These are phyloP conservation scores for Pyricularia grisea DNA, from an alignment of 2,329 filamentous ascomycete species.

Conservation along the genomic window DNA sequence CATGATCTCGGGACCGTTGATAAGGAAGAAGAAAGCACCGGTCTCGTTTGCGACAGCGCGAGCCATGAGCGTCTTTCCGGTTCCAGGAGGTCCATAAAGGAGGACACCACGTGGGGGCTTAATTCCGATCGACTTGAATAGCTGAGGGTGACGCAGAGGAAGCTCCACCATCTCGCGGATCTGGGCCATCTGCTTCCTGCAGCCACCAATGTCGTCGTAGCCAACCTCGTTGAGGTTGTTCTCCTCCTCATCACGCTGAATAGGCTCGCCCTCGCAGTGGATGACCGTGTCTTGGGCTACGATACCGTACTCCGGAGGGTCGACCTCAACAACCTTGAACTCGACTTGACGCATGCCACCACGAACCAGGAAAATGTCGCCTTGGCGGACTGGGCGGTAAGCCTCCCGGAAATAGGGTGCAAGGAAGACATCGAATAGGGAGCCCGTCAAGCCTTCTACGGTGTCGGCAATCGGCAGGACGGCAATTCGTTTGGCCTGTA, in stretches of 20 bases:
- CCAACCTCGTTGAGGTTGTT: conserved; percentile 98
- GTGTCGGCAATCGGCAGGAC: conserved; percentile 98
- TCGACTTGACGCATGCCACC: conserved; percentile 99
- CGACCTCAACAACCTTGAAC: conserved; percentile 98
- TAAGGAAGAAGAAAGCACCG: conserved; percentile 97
- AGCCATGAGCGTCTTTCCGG: conserved; percentile 98
- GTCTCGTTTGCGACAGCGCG: conserved; percentile 98
- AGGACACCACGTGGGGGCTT: conserved; percentile 98
- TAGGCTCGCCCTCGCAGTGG: conserved; percentile 86
- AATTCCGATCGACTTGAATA: conserved; percentile 99
- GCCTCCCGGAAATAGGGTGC: conserved; percentile 99
- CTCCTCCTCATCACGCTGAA: conserved; percentile 97
- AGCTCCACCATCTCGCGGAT: conserved; percentile 98
- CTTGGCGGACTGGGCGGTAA: conserved; percentile 93
- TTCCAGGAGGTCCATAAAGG: conserved; percentile 93
- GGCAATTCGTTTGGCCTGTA: conserved; percentile 92
- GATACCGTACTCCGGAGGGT: conserved; percentile 96
- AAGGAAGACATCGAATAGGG: conserved; percentile 97
- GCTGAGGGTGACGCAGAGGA: conserved; percentile 89
- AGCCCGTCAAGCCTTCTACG: conserved; percentile 93
- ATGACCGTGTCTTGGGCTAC: conserved; percentile 98
- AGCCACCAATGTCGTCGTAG: conserved; percentile 98
- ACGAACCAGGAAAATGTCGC: conserved; percentile 93
- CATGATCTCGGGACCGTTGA: conserved; percentile 99
- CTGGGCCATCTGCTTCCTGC: conserved; percentile 99